These are phyloP conservation scores for Elsinoe fawcettii DNA, from an alignment of 2,329 filamentous ascomycete genomes.

Conservation along the genomic window DNA sequence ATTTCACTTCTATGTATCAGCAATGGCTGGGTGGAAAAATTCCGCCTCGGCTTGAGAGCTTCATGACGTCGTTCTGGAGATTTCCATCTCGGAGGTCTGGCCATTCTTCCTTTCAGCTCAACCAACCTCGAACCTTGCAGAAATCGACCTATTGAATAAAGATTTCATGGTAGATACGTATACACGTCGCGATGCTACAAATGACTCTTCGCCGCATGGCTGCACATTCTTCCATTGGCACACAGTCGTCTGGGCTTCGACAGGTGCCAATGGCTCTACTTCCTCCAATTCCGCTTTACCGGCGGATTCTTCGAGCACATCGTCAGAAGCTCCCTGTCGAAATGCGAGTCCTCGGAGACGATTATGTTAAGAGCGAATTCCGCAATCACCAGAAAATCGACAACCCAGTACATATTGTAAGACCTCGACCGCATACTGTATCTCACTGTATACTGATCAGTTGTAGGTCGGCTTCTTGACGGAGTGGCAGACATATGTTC, in stretches of 20 bases:
- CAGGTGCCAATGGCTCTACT: slow-evolving; percentile 60
- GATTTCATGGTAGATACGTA: not conserved
- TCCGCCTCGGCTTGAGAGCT: not conserved
- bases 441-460: not conserved
- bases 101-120: not conserved
- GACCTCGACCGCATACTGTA: no score
- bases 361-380: slow-evolving; percentile 91
- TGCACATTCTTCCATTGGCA: slow-evolving; percentile 27
- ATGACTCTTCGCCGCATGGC: slow-evolving; percentile 23
- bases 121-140: no score
- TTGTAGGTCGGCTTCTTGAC: slow-evolving; percentile 83
- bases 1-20: no score
- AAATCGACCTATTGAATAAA: no score
- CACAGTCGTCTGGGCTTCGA: slow-evolving; percentile 31
- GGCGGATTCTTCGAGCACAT: slow-evolving; percentile 78
- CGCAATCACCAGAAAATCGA: slow-evolving; percentile 74
- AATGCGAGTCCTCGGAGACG: slow-evolving; percentile 74
- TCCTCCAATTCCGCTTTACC: slow-evolving; percentile 82
- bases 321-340: slow-evolving; percentile 67
- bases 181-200: not conserved
- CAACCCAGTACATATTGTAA: slow-evolving; percentile 83
- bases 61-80: slow-evolving; percentile 12
- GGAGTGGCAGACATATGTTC: slow-evolving; percentile 93
- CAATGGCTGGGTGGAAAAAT: slow-evolving; percentile 8
- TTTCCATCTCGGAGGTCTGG: not conserved